These are phyloP conservation scores for Aspergillus arachidicola DNA, from an alignment of 2,329 filamentous ascomycete species.

Conservation along the genomic window DNA sequence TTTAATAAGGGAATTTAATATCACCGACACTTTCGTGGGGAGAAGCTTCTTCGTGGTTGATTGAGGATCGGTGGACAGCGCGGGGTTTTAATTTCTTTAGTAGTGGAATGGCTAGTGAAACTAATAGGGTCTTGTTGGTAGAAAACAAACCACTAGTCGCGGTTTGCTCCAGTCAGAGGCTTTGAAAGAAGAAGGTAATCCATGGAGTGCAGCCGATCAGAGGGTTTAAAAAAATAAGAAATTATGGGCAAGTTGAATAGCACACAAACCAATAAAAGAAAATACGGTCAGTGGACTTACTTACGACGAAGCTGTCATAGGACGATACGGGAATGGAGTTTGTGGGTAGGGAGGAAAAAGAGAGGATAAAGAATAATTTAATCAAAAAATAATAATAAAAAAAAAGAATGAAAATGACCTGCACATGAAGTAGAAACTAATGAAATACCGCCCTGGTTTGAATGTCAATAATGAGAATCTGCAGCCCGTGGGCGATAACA, in stretches of 20 bases:
- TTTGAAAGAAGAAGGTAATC: background rate
- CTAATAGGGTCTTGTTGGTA: constrained; percentile 1
- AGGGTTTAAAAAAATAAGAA: background rate
- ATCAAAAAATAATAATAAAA: background rate
- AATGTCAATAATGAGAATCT: background rate
- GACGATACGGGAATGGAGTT: background rate
- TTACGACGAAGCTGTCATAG: background rate
- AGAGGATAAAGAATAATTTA: background rate
- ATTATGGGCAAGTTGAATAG: background rate
- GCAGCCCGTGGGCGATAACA: background rate
- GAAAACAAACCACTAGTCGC: constrained; percentile 1
- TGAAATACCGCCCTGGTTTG: background rate
- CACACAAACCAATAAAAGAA: constrained; percentile 6
- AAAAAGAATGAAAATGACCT: background rate
- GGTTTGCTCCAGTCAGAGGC: background rate
- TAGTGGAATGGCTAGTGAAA: constrained; percentile 2
- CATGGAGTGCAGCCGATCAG: background rate
- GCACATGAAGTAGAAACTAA: constrained; percentile 4
- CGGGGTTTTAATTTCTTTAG: constrained; percentile 12
- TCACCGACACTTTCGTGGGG: constrained; percentile 14
- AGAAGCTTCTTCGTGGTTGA: constrained; percentile 15
- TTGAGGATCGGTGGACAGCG: constrained; percentile 15
- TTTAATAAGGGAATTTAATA: constrained; percentile 14
- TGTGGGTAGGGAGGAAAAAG: background rate
- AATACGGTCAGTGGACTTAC: constrained; percentile 5